These are phyloP conservation scores for Trichoderma atroviride DNA, from an alignment of 2,329 filamentous ascomycete species.

Conservation along the genomic window DNA sequence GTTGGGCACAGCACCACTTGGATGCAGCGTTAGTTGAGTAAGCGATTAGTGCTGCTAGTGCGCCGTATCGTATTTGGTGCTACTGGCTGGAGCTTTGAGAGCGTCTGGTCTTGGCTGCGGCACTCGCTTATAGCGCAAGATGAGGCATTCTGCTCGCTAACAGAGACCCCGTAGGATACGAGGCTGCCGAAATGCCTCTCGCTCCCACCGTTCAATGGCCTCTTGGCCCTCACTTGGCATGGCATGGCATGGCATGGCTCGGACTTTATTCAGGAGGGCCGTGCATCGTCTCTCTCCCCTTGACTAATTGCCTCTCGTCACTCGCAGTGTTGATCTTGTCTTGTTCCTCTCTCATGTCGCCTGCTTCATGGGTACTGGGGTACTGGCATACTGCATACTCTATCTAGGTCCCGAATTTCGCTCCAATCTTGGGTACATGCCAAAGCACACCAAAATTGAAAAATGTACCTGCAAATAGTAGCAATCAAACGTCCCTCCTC, in stretches of 20 bases:
- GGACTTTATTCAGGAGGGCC: background rate
- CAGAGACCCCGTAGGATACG: background rate
- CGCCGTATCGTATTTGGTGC: background rate
- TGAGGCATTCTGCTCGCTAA: background rate
- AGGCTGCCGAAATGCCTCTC: background rate
- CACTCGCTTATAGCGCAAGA: background rate
- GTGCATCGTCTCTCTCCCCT: background rate
- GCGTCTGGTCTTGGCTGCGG: background rate
- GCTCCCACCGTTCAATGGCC: background rate
- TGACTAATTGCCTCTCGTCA: background rate
- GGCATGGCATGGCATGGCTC: no score
- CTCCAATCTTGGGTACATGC: background rate
- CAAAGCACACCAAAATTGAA: background rate
- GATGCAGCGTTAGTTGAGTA: background rate
- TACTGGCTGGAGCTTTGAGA: background rate
- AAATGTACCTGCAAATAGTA: background rate
- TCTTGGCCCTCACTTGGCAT: slow-evolving; percentile 1
- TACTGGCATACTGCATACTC: background rate
- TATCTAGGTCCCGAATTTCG: background rate
- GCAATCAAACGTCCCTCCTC: background rate
- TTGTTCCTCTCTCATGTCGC: background rate
- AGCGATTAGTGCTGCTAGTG: background rate
- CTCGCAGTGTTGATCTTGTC: background rate
- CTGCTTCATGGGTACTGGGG: background rate
- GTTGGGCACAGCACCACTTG: no score